Conservation (phyloP, 805 yeast species). For the Saturnispora serradocipensis region DNA sequence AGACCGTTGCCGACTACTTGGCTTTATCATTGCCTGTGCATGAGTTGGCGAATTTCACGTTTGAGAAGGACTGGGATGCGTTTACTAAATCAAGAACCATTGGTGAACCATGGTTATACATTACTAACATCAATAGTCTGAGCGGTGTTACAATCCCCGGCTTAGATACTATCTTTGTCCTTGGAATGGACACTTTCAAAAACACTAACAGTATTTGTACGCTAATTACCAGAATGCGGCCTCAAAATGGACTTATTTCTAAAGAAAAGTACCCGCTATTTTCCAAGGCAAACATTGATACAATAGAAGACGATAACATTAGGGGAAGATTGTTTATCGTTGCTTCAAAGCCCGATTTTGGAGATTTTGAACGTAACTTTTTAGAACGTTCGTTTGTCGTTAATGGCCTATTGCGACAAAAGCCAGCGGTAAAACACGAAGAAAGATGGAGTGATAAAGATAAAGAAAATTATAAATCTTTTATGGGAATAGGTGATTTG, state of each 20-base stretch:
- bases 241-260: constrained; percentile 14
- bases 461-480: constrained; percentile 3
- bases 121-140: constrained; percentile 19
- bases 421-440: constrained; percentile 14
- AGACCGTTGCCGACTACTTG: constrained; percentile 7
- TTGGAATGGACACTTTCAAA: constrained; percentile 27
- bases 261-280: constrained; percentile 14
- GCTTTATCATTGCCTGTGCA: constrained; percentile 9
- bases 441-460: constrained; percentile 16
- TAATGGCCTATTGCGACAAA: constrained; percentile 22
- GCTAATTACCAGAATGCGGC: constrained; percentile 23
- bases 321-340: constrained; percentile 17
- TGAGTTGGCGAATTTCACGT: constrained; percentile 12
- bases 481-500: neutral
- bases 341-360: constrained; percentile 17
- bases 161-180: constrained; percentile 19
- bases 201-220: constrained; percentile 16
- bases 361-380: constrained; percentile 23
- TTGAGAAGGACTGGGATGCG: constrained; percentile 11
- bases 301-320: constrained; percentile 6
- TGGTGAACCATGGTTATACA: constrained; percentile 15
- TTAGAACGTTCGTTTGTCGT: constrained; percentile 23
- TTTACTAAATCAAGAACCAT: constrained; percentile 9
- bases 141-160: constrained; percentile 23
- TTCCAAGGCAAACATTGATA: constrained; percentile 2